Conservation (phyloP, 2,329 filamentous ascomycete species). For the Diaporthe amygdali region DNA sequence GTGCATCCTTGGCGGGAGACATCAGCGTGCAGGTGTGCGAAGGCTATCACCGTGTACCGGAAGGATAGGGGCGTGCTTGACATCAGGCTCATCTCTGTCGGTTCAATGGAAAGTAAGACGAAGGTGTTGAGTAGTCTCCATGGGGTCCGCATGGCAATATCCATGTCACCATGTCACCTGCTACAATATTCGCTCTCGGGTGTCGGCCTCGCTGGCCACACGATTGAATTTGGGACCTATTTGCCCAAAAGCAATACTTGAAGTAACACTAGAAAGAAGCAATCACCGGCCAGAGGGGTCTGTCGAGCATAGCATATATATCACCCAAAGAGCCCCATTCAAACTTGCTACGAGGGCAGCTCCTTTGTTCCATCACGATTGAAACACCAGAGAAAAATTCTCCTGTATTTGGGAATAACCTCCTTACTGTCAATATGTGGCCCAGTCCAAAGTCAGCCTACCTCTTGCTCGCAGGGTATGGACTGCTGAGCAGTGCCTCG, state of each 20-base stretch:
- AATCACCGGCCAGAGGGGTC: not conserved
- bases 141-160: not conserved
- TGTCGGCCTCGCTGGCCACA: not conserved
- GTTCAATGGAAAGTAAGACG: conserved; percentile 6
- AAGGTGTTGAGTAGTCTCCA: not conserved
- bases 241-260: no score
- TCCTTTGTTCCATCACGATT: not conserved
- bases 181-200: not conserved
- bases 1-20: not conserved
- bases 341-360: not conserved
- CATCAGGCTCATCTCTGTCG: conserved; percentile 9
- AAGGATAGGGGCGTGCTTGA: not conserved
- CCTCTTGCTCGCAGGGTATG: conserved; percentile 33
- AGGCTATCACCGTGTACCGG: not conserved
- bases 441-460: conserved; percentile 18
- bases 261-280: not conserved
- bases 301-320: not conserved
- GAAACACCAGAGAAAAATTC: not conserved
- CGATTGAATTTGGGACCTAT: not conserved
- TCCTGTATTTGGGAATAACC: no score
- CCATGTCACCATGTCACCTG: not conserved
- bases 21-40: not conserved
- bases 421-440: conserved; percentile 24
- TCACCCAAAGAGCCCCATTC: not conserved
- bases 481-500: conserved; percentile 54